Conservation (phyloP, 2,329 filamentous ascomycete genomes). For the Apiospora kogelbergensis region DNA sequence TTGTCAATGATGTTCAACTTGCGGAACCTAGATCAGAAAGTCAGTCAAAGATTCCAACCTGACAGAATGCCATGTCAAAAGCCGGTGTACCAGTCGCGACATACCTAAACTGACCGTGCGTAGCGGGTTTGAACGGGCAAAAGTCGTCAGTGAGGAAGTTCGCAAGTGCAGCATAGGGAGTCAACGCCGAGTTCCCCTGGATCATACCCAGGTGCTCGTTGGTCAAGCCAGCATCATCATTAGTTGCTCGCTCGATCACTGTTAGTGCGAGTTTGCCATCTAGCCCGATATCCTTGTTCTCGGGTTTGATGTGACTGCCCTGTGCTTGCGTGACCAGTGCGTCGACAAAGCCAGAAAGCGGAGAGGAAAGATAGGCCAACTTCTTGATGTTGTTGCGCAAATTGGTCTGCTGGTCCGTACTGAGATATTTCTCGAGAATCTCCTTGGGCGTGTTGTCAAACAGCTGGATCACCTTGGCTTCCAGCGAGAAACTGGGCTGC, state of each 20-base stretch:
- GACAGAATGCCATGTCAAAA: slow-evolving; percentile 8
- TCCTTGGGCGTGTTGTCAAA: slow-evolving; percentile 27
- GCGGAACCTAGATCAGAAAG: background rate
- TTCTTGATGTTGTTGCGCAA: slow-evolving; percentile 19
- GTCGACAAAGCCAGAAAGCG: slow-evolving; percentile 30
- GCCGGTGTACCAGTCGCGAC: slow-evolving; percentile 15
- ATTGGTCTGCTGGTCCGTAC: background rate
- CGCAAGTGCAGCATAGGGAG: slow-evolving; percentile 35
- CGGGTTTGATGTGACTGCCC: slow-evolving; percentile 42
- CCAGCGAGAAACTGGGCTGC: slow-evolving; percentile 36
- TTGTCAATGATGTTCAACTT: slow-evolving; percentile 51
- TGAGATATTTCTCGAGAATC: slow-evolving; percentile 20
- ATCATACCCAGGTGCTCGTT: slow-evolving; percentile 24
- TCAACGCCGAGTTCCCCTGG: slow-evolving; percentile 28
- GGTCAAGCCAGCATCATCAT: slow-evolving; percentile 16
- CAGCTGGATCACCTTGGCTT: slow-evolving; percentile 33
- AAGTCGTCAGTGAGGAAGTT: slow-evolving; percentile 21
- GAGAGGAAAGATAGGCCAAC: slow-evolving; percentile 23
- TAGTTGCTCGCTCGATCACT: too few species aligned
- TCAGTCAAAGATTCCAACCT: background rate
- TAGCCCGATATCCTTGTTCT: slow-evolving; percentile 18
- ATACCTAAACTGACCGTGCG: slow-evolving; percentile 47
- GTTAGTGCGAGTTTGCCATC: slow-evolving; percentile 11
- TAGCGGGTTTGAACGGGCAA: slow-evolving; percentile 43
- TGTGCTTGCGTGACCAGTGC: slow-evolving; percentile 31